Base-by-base conservation (phyloP, 495 filamentous ascomycete species). In the Penicillium mononematosum region DNA sequence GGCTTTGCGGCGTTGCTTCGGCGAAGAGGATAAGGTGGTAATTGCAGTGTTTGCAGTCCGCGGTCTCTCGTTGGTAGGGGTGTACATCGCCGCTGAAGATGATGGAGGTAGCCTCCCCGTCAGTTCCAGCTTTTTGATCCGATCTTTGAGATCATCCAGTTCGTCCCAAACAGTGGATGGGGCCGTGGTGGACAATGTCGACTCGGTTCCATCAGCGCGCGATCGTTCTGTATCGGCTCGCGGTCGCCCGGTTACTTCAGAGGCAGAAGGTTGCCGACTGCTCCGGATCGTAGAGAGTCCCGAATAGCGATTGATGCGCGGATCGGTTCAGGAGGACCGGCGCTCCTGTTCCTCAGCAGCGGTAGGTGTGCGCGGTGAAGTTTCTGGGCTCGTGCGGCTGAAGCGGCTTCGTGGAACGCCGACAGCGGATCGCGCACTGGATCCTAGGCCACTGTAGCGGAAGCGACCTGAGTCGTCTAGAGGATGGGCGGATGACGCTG, bases 101-200 rank as follows among this genome's bases (percentile, higher is more conserved):
- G 85, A 90, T 0, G 90, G 75, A 1, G 93, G 92, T 12, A 92
- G 74, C 67, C 91, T 96, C 27, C 92, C 92, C 4, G 90, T 95
- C 51, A 93, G 69, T 68, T 98, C 94, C n/a, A 98, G 81, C 45
- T 90, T 90, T 57, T 88, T 85, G 59, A 98, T 96, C 20, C 95
- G 85, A 10, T 91, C 93, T 68, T 98, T 98, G 12, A 98, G 75
- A 52, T 98, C 95, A 61, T 98, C 94, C 19, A 98, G 74, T 71
- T 98, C 94, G 69, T 98, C 94, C 95, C 95, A 98, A 10, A 98
- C 90, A 1, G 90, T 95, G 2, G 94, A 96, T 20, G 92, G 88
- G 9, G 91, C 91, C 2, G 85, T 91, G 0, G 89, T 91, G 0
- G 94, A 98, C 22, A 86, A 77, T 0, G 89, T 91, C 0, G 92